Evolutionary conservation across 2,329 filamentous ascomycete genomes (phyloP), one percentile per base, ranked within the genome.

Genomic region (Gyromitra esculenta): DNA sequence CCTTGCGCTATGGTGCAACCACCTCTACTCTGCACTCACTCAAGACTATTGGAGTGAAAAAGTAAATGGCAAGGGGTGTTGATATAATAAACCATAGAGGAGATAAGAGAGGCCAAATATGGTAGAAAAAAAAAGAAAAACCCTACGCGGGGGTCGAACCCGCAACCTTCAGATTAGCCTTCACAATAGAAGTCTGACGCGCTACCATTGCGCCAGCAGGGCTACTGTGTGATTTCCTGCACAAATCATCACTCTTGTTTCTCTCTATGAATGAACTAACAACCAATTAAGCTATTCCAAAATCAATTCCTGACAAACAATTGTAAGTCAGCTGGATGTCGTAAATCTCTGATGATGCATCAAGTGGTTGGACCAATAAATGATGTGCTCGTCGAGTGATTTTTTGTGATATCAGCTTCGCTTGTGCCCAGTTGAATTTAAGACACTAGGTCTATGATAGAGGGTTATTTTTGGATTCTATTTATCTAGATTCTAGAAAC

Each of bases 81-180:
- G n/a, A 7, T n/a, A 52, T n/a, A 50, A 18, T n/a, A 21, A 52
- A n/a, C 15, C 8, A 7, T 15, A 15, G 21, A 5, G 21, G 21
- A 31, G 7, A 15, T 21, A 41, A n/a, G 41, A 52, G 11, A 2
- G 43, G 8, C 4, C 43, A 50, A 50, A 50, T 6, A 9, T 9
- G 60, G 59, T 48, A 60, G 60, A 48, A 25, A 18, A 21, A 57
- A 60, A 68, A 67, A 25, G 13, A 21, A 41, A 73, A 73, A 59
- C 76, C 76, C 76, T 75, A 79, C 78, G 82, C 81, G 82, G 83
- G 83, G 82, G 82, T 86, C 85, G 85, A 87, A 88, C 87, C 85
- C 85, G 84, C 85, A 87, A 84, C 86, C 86, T 87, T 86, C 85
- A 87, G 86, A 86, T 87, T 87, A 76, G 50, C 64, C 64, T 67